phyloP scores from a whole-genome alignment of 495 filamentous ascomycete species.

The Penicillium soppii region DNA sequence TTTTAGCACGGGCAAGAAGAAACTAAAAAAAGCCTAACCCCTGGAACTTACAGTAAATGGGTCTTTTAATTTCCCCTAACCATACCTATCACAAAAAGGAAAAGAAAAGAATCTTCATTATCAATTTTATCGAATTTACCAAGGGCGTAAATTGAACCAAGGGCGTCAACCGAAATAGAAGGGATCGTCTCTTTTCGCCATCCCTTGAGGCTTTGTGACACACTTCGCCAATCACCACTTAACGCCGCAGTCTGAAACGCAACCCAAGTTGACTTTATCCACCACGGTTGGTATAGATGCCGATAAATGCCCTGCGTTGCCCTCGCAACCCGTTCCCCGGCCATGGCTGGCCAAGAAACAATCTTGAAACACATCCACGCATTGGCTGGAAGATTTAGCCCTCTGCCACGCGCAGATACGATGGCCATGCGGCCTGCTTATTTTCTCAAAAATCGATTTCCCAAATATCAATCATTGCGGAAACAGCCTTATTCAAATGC shows the following conservation, averaged over 20 bases:
- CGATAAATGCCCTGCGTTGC: slow-evolving; percentile 20
- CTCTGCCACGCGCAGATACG: neutral
- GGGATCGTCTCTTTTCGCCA: slow-evolving; percentile 13
- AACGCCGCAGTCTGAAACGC: slow-evolving; percentile 23
- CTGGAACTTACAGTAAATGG: neutral
- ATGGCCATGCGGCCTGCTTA: neutral
- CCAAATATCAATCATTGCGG: too few species aligned
- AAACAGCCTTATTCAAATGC: neutral
- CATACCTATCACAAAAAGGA: slow-evolving; percentile 13
- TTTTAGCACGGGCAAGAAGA: slow-evolving; percentile 1
- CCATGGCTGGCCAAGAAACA: slow-evolving; percentile 2
- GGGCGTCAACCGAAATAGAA: slow-evolving; percentile 7
- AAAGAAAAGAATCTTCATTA: neutral
- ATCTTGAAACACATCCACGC: too few species aligned
- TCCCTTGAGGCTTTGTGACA: slow-evolving; percentile 13
- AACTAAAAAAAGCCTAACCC: neutral
- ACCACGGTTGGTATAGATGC: slow-evolving; percentile 7
- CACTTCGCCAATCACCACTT: slow-evolving; percentile 2
- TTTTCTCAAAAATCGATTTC: neutral
- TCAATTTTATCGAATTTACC: slow-evolving; percentile 3
- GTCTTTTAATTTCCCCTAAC: neutral
- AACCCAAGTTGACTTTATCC: slow-evolving; percentile 3
- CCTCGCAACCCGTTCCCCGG: slow-evolving; percentile 13
- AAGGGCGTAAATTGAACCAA: slow-evolving; percentile 12
- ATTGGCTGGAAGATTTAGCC: neutral